Conservation (phyloP, 2,329 filamentous ascomycete species). For the Akanthomyces lecanii region DNA sequence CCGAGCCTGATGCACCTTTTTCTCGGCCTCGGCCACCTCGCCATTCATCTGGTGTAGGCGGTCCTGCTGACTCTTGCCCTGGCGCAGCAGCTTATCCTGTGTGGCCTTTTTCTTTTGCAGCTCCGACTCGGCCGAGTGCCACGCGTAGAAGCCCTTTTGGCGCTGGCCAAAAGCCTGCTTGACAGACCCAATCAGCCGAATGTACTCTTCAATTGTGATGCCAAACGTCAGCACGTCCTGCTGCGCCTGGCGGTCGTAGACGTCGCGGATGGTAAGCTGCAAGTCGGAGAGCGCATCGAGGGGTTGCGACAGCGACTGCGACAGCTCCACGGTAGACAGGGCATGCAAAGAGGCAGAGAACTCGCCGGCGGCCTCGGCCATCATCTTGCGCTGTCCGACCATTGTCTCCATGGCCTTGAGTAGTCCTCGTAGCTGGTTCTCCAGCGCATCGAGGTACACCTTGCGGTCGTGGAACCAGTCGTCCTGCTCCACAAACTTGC, state of each 20-base stretch:
- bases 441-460: conserved; percentile 89
- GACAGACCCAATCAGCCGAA: conserved; percentile 88
- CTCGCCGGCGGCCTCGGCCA: conserved; percentile 89
- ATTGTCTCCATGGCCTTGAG: conserved; percentile 94
- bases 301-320: conserved; percentile 79
- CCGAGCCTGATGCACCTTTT: conserved; percentile 84
- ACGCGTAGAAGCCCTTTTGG: conserved; percentile 92
- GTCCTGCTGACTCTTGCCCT: conserved; percentile 94
- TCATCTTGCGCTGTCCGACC: conserved; percentile 83
- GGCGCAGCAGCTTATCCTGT: conserved; percentile 91
- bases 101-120: conserved; percentile 81
- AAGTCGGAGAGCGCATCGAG: conserved; percentile 89
- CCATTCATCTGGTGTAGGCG: conserved; percentile 86
- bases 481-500: conserved; percentile 96
- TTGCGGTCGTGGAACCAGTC: conserved; percentile 99
- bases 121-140: conserved; percentile 88
- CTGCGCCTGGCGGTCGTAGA: conserved; percentile 94
- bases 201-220: conserved; percentile 97
- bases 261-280: conserved; percentile 87
- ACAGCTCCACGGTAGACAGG: conserved; percentile 87
- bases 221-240: conserved; percentile 95
- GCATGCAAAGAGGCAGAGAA: conserved; percentile 92
- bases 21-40: conserved; percentile 91
- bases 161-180: conserved; percentile 90
- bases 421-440: conserved; percentile 83